Conservation (phyloP, 2,329 filamentous ascomycete species). For the Aschersonia sp. region DNA sequence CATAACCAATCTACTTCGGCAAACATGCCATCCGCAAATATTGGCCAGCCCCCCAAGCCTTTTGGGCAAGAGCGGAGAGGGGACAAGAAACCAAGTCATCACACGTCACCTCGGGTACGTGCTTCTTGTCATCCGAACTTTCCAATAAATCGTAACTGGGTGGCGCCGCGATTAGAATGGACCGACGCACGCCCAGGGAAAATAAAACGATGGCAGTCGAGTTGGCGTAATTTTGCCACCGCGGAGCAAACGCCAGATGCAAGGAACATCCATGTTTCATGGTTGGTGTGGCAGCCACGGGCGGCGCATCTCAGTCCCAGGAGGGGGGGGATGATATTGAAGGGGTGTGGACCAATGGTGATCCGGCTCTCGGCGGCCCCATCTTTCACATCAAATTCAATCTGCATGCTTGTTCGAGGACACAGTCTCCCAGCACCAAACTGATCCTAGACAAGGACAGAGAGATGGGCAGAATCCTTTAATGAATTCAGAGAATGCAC, state of each 20-base stretch:
- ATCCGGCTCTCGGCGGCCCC: no score
- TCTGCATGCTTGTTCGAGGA: no score
- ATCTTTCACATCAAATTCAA: no score
- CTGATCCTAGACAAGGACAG: no score
- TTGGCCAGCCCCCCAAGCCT: background rate
- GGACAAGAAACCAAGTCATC: background rate
- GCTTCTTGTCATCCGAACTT: background rate
- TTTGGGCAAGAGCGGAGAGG: background rate
- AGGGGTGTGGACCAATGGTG: no score
- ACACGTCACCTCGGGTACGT: background rate
- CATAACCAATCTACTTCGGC: background rate
- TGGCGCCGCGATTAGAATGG: background rate
- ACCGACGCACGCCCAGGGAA: background rate
- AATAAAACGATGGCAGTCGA: no score
- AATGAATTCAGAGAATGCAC: no score
- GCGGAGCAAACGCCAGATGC: background rate
- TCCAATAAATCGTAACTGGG: background rate
- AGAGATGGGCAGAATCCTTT: no score
- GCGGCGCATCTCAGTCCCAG: no score
- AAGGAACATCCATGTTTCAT: slow-evolving; percentile 3
- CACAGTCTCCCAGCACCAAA: no score
- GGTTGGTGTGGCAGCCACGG: background rate
- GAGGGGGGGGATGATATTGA: no score
- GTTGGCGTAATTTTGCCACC: background rate
- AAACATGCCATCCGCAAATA: background rate